These are phyloP conservation scores for Daldinia sp. DNA, from an alignment of 2,329 filamentous ascomycete species.

Conservation along the genomic window DNA sequence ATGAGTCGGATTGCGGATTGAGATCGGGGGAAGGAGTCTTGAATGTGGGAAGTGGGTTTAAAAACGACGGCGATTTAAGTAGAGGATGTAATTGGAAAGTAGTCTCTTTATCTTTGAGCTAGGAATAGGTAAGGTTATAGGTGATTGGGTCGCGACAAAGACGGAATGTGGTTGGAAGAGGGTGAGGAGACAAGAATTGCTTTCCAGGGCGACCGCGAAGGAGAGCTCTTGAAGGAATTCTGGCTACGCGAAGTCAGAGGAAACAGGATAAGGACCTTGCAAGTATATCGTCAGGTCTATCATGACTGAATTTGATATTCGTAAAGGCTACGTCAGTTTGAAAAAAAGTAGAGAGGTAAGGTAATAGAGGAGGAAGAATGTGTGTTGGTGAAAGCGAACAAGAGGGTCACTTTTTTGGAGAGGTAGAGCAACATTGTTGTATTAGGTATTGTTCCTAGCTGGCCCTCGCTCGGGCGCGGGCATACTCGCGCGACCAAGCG, in stretches of 20 bases:
- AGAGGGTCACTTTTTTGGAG: slow-evolving; percentile 49
- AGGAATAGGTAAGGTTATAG: slow-evolving; percentile 20
- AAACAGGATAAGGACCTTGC: slow-evolving; percentile 47
- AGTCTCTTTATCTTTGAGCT: slow-evolving; percentile 19
- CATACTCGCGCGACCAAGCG: slow-evolving; percentile 41
- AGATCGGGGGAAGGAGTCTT: slow-evolving; percentile 23
- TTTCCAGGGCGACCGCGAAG: slow-evolving; percentile 29
- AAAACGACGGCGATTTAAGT: slow-evolving; percentile 20
- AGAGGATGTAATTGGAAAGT: slow-evolving; percentile 30
- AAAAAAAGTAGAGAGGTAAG: slow-evolving; percentile 12
- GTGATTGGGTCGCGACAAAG: slow-evolving; percentile 61
- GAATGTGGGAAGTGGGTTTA: slow-evolving; percentile 30
- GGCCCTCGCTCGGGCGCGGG: slow-evolving; percentile 43
- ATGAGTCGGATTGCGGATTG: slow-evolving; percentile 32
- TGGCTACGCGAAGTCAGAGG: slow-evolving; percentile 51
- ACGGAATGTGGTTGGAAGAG: slow-evolving; percentile 50
- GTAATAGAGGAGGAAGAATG: slow-evolving; percentile 38
- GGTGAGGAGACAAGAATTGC: slow-evolving; percentile 49
- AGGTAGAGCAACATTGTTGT: slow-evolving; percentile 40
- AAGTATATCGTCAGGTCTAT: slow-evolving; percentile 39
- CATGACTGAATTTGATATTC: slow-evolving; percentile 47
- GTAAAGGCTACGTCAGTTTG: slow-evolving; percentile 34
- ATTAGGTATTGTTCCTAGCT: slow-evolving; percentile 37
- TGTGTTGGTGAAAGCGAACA: slow-evolving; percentile 43
- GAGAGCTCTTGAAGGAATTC: slow-evolving; percentile 49